Evolutionary conservation across 1,284 basidiomycete genomes (phyloP), one percentile per base, ranked within the genome.

Genomic region (Sanghuangporus sanghuang): DNA sequence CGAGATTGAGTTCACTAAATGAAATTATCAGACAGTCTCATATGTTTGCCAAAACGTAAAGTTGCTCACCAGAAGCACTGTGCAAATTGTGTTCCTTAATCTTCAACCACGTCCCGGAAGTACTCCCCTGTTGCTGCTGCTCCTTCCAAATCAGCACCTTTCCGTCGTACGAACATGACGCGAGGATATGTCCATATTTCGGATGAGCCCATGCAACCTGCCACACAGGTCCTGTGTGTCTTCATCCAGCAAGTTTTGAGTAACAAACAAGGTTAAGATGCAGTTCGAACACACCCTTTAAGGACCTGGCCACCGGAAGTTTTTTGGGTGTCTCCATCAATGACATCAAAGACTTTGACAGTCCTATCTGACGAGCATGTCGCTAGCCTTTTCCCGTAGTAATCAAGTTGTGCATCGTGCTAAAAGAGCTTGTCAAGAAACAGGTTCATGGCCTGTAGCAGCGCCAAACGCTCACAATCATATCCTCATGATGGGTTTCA

Each of bases 131-230:
- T 39, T 72, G 79, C 69, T 67, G 67, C 61, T 88, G 89, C 71
- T 98, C 95, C 74, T 97, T 98, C 96, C 97, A 99, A 69, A 99
- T 96, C 75, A 98, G 86, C 52, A 98, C 96, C 71, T 97, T 95
- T 59, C 96, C 96, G 71, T 99, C 96, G 75, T 98, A 99, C 4
- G 96, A 98, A 74, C 94, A 97, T 40, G 94, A 96, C 18, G 96
- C 96, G 57, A 99, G 87, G 72, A 99, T 97, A 67, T 93, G 89
- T 1, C 96, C 96, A 70, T 94, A 96, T 74, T 95, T 96, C 6
- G 97, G 96, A 72, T 99, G 96, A 6, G 93, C 96, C 97, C 96
- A 99, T n/a, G 95, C 87, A 56, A 99, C 89, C 74, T 97, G 95
- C 96, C 96, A 98, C 42, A 99, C 95, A 3, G 96, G 96, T 16